Evolutionary conservation across 306 rosid genomes (phyloP), one percentile per base, ranked within the genome.

Genomic region (Datisca glomerata): DNA sequence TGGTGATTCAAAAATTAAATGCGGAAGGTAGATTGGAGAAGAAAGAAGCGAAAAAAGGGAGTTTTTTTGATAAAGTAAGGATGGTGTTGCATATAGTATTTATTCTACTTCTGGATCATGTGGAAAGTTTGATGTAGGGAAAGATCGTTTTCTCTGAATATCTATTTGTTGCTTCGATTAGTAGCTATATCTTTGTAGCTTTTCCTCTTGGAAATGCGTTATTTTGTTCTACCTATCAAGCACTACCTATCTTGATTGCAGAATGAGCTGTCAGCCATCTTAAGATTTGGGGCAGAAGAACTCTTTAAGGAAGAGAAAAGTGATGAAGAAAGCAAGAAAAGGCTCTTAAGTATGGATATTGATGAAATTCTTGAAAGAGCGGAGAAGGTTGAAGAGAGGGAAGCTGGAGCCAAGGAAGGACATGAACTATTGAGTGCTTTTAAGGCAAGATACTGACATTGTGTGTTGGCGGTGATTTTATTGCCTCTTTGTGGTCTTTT

Each of bases 281-380:
- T 91, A 71, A 81, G 98, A 58, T 91, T 91, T 73, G 98, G 98
- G 33, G 98, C 98, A 0, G 96, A 85, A 66, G 98, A 91, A 52
- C 98, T 91, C 56, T 91, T 91, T 53, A 91, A 91, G 68, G 98
- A 91, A 53, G 98, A 91, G 40, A 91, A 69, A 66, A 91, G 55
- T 62, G 98, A 85, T 3, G 98, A 91, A 73, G 98, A 91, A 69
- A 91, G 92, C 72, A 91, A 91, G 73, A 91, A 85, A 60, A 59
- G 76, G 39, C 94, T 91, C 38, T 59, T 78, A 64, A 67, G 92
- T 60, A 61, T 91, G 98, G 91, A 91, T 71, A 91, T 91, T 53
- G 98, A 91, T 55, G 98, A 91, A 68, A 91, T 91, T 75, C 98
- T 91, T 66, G 98, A 84, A 74, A 91, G 96, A 63, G 98, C 98